phyloP scores from a whole-genome alignment of 2,329 filamentous ascomycete species.

The Macrophomina phaseolina region DNA sequence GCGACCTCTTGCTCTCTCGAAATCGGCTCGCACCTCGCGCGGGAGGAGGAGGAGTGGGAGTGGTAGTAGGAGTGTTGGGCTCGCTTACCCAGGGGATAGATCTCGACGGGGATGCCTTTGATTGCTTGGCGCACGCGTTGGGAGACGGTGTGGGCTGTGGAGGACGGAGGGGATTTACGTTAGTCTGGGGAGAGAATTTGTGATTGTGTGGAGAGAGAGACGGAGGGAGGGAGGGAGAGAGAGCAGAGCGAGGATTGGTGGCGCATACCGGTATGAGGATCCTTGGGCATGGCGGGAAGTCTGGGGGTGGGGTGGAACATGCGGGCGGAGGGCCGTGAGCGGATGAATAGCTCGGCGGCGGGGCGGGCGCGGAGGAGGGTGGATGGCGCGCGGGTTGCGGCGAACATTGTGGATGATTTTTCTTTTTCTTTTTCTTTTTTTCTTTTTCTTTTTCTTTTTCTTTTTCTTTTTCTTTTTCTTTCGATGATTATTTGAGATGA shows the following conservation, averaged over 20 bases:
- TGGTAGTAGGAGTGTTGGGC: constrained; percentile 4
- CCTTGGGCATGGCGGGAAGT: constrained; percentile 1
- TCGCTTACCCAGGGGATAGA: constrained; percentile 23
- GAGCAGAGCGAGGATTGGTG: too few relatives aligned
- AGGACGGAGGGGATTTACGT: background rate
- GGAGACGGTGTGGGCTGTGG: constrained; percentile 11
- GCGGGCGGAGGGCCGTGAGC: constrained; percentile 11
- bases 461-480: too few relatives aligned
- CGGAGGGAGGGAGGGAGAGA: background rate
- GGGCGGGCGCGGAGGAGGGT: constrained; percentile 22
- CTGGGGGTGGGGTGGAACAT: constrained; percentile 5
- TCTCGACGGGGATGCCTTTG: constrained; percentile 24
- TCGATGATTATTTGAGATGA: background rate
- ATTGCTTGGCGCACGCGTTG: constrained; percentile 9
- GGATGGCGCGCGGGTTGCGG: background rate
- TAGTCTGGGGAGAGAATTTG: background rate
- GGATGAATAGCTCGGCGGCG: constrained; percentile 3
- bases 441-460: too few relatives aligned
- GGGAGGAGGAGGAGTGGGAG: background rate
- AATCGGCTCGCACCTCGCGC: background rate
- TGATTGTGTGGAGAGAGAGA: background rate
- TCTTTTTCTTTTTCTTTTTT: background rate
- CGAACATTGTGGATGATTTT: constrained; percentile 6
- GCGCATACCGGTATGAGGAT: background rate
- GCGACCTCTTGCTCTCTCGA: background rate